These are phyloP conservation scores for Colletotrichum caudatum DNA, from an alignment of 2,329 filamentous ascomycete genomes.

Conservation along the genomic window DNA sequence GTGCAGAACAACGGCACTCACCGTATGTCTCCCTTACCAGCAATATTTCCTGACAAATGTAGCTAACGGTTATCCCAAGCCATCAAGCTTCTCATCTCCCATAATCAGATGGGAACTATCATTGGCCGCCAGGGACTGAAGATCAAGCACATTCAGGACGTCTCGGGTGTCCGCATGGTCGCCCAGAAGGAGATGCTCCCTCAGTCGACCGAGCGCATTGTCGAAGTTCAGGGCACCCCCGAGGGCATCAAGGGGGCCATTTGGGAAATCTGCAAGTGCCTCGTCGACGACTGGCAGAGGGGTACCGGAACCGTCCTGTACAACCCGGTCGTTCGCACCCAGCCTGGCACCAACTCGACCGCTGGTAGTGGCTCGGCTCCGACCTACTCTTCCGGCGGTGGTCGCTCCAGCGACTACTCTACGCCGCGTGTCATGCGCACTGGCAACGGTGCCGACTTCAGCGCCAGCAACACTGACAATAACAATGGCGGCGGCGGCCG, in stretches of 20 bases:
- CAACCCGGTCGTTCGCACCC: conserved; percentile 93
- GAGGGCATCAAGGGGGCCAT: conserved; percentile 95
- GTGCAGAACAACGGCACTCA: conserved; percentile 91
- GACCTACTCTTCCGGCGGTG: conserved; percentile 52
- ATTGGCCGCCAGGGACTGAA: conserved; percentile 96
- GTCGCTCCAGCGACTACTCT: conserved; percentile 66
- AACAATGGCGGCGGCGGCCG: conserved; percentile 64
- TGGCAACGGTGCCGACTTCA: conserved; percentile 97
- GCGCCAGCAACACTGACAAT: conserved; percentile 39
- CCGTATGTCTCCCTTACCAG: conserved; percentile 71
- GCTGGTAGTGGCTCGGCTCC: conserved; percentile 47
- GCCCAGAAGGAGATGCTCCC: conserved; percentile 99
- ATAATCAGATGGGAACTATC: conserved; percentile 99
- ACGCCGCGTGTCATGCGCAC: conserved; percentile 88
- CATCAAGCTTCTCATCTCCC: conserved; percentile 96
- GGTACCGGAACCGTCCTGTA: conserved; percentile 97
- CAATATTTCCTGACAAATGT: background rate
- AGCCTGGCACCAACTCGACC: conserved; percentile 66
- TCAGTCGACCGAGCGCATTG: conserved; percentile 97
- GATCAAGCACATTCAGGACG: conserved; percentile 99
- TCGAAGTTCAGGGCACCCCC: conserved; percentile 94
- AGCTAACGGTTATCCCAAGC: conserved; percentile 66
- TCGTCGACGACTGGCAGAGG: conserved; percentile 97
- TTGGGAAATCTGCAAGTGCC: conserved; percentile 99
- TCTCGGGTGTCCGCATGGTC: conserved; percentile 97